Percentiles rank a stretch among this genome's conserved stretches.
These are phyloP conservation scores for Metarhizium guizhouense DNA, from an alignment of 2,329 filamentous ascomycete species.

Conservation along the genomic window DNA sequence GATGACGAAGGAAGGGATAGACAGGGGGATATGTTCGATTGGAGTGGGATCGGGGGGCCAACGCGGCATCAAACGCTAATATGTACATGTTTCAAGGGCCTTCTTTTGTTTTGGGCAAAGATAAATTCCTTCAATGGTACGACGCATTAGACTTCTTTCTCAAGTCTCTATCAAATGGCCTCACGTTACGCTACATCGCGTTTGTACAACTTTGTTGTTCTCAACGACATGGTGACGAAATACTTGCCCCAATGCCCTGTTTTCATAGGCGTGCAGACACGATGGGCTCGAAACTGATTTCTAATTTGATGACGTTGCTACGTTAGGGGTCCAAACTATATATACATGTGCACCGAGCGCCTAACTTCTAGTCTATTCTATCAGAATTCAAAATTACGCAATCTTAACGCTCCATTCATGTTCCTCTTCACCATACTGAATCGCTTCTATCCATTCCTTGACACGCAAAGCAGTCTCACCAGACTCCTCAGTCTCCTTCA, in stretches of 20 bases:
- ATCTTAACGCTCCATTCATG: constrained; percentile 75
- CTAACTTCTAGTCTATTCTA: background rate
- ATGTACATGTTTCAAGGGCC: constrained; percentile 24
- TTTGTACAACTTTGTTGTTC: background rate
- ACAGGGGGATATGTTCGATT: background rate
- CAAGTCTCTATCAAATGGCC: background rate
- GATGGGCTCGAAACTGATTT: background rate
- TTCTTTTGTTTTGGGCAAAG: constrained; percentile 14
- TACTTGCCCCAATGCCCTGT: background rate
- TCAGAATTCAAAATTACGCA: constrained; percentile 10
- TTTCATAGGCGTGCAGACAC: background rate
- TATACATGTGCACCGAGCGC: background rate
- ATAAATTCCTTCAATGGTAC: constrained; percentile 20
- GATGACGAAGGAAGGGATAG: background rate
- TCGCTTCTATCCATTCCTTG: constrained; percentile 94
- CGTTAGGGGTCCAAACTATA: background rate
- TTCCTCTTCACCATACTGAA: constrained; percentile 90
- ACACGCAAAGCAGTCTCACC: constrained; percentile 78
- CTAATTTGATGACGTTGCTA: background rate
- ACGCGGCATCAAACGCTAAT: constrained; percentile 4
- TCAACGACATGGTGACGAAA: background rate
- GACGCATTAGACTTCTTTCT: constrained; percentile 19
- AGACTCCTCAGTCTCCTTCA: constrained; percentile 74
- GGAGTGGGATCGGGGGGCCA: background rate
- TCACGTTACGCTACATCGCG: background rate